Evolutionary conservation across 1,139 yeast genomes (phyloP).

Genomic region (Meyerozyma elateridarum): DNA sequence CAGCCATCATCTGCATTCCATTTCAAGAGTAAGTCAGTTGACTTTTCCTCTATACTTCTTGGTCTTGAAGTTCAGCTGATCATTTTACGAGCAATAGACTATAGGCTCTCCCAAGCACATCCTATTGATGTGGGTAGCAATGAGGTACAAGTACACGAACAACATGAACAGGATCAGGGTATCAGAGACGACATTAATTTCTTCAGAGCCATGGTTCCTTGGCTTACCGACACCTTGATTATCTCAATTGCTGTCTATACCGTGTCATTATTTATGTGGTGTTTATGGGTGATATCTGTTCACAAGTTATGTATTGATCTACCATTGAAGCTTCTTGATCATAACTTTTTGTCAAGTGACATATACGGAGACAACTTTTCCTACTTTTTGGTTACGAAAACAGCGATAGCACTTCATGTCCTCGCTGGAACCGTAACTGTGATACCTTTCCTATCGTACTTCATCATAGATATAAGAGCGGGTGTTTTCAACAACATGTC

Average conservation of each 20-base stretch:
- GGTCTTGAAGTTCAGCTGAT: conserved; percentile 19
- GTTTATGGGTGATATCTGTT: conserved; percentile 18
- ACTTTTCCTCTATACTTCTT: conserved; percentile 19
- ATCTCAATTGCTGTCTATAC: background rate
- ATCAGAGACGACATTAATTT: too few relatives aligned
- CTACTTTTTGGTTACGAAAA: conserved; percentile 11
- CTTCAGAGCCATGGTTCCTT: conserved; percentile 1
- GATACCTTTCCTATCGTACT: conserved; percentile 13
- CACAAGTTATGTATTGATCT: conserved; percentile 25
- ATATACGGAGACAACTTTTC: conserved; percentile 3
- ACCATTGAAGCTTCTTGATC: conserved; percentile 14
- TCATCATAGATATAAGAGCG: conserved; percentile 1
- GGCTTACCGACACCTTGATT: background rate
- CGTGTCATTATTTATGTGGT: conserved; percentile 12
- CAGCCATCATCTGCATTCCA: too few relatives aligned
- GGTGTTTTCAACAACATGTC: background rate
- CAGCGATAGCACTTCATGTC: conserved; percentile 17
- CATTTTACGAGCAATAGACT: background rate
- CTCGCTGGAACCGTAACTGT: conserved; percentile 22
- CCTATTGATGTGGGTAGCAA: background rate
- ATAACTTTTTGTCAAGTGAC: conserved; percentile 2
- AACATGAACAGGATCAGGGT: background rate
- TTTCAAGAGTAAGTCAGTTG: conserved; percentile 11
- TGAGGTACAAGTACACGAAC: background rate
- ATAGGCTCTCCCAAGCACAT: too few relatives aligned